Evolutionary conservation across 1,284 basidiomycete genomes (phyloP).

Genomic region (Pseudozyma sp.): DNA sequence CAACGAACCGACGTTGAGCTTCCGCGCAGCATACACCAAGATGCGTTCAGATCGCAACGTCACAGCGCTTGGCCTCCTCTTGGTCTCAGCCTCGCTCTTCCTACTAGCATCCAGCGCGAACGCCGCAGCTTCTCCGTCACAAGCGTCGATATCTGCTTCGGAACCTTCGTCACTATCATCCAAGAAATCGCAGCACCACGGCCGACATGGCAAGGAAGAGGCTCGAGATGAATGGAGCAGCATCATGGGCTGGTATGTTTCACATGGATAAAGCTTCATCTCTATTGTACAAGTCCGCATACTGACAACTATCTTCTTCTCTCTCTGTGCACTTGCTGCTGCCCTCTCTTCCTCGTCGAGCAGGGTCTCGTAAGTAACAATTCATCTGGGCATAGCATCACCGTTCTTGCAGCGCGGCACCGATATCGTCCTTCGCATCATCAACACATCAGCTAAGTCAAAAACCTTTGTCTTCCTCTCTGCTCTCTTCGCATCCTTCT

Average conservation of each 20-base stretch:
- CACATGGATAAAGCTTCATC: neutral
- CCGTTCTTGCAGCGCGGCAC: neutral
- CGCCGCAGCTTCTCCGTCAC: neutral
- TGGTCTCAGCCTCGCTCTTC: constrained; percentile 28
- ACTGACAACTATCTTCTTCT: constrained; percentile 3
- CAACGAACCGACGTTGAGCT: constrained; percentile 3
- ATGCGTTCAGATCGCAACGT: constrained; percentile 28
- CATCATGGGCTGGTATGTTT: constrained; percentile 56
- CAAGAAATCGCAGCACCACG: constrained; percentile 16
- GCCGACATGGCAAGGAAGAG: constrained; percentile 10
- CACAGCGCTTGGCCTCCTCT: constrained; percentile 21
- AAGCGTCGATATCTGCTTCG: constrained; percentile 17
- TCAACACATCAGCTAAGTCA: constrained; percentile 41
- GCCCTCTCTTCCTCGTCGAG: constrained; percentile 20
- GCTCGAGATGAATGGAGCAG: constrained; percentile 50
- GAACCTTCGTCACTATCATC: constrained; percentile 11
- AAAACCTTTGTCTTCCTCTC: constrained; percentile 9
- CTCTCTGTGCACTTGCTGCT: neutral
- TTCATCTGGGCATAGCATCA: neutral
- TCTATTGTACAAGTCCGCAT: neutral
- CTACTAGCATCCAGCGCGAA: constrained; percentile 7
- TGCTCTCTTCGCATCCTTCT: constrained; percentile 9
- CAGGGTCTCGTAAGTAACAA: constrained; percentile 48
- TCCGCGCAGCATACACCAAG: neutral
- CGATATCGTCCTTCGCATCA: constrained; percentile 1